phyloP scores from a whole-genome alignment of 2,329 filamentous ascomycete genomes.

The Sclerotiophoma versabilis region DNA sequence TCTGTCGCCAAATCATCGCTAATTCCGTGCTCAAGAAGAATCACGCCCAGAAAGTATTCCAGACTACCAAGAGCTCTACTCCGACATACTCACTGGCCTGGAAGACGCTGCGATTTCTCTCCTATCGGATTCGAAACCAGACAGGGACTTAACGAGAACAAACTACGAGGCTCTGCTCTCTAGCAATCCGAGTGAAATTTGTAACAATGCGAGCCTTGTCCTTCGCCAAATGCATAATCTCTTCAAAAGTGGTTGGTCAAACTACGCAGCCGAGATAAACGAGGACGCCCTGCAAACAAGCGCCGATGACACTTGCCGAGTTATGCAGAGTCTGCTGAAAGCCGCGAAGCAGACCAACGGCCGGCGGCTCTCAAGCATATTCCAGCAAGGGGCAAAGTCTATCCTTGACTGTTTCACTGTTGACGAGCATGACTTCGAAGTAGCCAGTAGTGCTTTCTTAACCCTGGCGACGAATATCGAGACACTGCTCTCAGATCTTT shows the following conservation, averaged over 20 bases:
- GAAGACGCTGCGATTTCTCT: not conserved
- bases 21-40: too few species aligned
- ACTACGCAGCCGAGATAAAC: not conserved
- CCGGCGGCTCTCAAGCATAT: not conserved
- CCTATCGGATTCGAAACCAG: too few species aligned
- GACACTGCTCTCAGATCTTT: not conserved
- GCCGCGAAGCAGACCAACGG: not conserved
- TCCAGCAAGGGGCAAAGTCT: not conserved
- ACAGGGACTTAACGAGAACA: too few species aligned
- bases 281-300: not conserved
- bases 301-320: not conserved
- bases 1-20: too few species aligned
- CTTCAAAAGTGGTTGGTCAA: conserved; percentile 2
- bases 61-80: not conserved
- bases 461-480: not conserved
- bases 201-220: not conserved
- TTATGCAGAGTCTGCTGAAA: not conserved
- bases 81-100: not conserved
- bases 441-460: not conserved
- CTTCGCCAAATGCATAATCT: not conserved
- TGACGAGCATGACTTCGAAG: not conserved
- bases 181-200: not conserved
- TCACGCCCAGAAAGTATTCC: not conserved
- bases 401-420: not conserved
- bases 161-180: not conserved